Conservation (phyloP, 805 yeast genomes). For the Yamadazyma sp. region DNA sequence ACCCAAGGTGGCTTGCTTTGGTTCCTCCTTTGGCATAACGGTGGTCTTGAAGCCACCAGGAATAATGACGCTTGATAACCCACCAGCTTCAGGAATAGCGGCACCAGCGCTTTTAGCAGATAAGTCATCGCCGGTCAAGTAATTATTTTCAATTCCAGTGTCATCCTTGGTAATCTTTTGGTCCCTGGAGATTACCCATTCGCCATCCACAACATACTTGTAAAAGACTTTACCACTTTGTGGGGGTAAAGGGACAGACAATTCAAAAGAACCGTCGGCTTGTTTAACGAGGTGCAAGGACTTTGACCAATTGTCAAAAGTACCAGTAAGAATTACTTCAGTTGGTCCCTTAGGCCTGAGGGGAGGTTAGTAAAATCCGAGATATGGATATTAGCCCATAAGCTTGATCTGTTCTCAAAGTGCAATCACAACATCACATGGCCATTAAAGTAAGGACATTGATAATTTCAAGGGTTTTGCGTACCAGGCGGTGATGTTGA, state of each 20-base stretch:
- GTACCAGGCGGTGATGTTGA: no score
- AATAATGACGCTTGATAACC: constrained; percentile 29
- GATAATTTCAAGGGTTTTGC: no score
- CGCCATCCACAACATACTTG: constrained; percentile 71
- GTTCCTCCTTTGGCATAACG: constrained; percentile 36
- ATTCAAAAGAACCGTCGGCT: constrained; percentile 58
- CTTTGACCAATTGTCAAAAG: constrained; percentile 66
- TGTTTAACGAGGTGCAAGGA: constrained; percentile 59
- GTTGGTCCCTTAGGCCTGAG: constrained; percentile 45
- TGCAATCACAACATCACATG: no score
- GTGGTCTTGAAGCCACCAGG: constrained; percentile 28
- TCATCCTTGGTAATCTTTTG: constrained; percentile 48
- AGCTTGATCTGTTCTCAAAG: no score
- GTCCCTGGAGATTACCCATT: constrained; percentile 49
- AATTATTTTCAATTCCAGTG: constrained; percentile 54
- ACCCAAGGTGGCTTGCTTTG: constrained; percentile 45
- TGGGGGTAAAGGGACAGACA: constrained; percentile 55
- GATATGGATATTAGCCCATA: no score
- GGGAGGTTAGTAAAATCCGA: constrained; percentile 23
- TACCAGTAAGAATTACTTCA: constrained; percentile 67
- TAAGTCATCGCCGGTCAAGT: constrained; percentile 39
- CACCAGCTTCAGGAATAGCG: constrained; percentile 35
- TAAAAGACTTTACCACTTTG: constrained; percentile 44
- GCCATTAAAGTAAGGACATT: no score
- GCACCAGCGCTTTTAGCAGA: constrained; percentile 15